Percentiles rank a stretch among this genome's conserved stretches.
These are phyloP conservation scores for Forsythia viridissima DNA, from an alignment of 257 asterid genomes.

Conservation along the genomic window DNA sequence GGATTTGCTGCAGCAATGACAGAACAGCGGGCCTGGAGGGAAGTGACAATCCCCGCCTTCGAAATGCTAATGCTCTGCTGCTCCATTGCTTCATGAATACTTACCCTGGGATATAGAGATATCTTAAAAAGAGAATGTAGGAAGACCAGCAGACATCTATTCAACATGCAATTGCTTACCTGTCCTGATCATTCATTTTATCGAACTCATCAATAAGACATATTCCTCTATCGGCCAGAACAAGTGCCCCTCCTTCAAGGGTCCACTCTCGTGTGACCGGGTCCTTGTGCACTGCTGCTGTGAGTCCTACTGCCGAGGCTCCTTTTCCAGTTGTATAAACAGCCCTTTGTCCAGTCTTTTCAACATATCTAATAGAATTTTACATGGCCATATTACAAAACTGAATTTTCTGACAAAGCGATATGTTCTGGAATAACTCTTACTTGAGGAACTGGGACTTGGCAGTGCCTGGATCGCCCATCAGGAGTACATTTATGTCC, in stretches of 20 bases:
- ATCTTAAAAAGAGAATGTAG: slow-evolving; percentile 19
- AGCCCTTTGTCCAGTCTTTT: slow-evolving; percentile 95
- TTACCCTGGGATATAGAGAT: slow-evolving; percentile 62
- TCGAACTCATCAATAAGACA: slow-evolving; percentile 98
- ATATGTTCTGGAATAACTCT: slow-evolving; percentile 26
- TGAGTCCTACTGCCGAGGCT: slow-evolving; percentile 99
- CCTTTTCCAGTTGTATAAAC: slow-evolving; percentile 99
- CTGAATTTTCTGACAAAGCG: slow-evolving; percentile 15
- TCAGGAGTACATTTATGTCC: slow-evolving; percentile 89
- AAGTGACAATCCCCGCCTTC: slow-evolving; percentile 94
- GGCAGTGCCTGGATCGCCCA: slow-evolving; percentile 99
- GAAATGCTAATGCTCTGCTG: slow-evolving; percentile 99
- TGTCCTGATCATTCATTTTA: slow-evolving; percentile 98
- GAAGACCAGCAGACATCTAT: slow-evolving; percentile 9
- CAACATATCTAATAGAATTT: slow-evolving; percentile 64
- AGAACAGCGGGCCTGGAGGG: slow-evolving; percentile 99
- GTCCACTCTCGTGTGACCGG: slow-evolving; percentile 99
- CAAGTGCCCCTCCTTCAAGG: slow-evolving; percentile 99
- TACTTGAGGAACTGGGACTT: slow-evolving; percentile 98
- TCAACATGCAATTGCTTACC: slow-evolving; percentile 41
- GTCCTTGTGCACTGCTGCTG: slow-evolving; percentile 99
- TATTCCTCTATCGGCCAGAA: slow-evolving; percentile 98
- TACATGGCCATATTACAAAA: slow-evolving; percentile 18
- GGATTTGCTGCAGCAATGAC: slow-evolving; percentile 99
- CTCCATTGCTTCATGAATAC: slow-evolving; percentile 99